A percentile compares a stretch with the other conserved stretches of the same genome.
phyloP scores from a whole-genome alignment of 2,329 filamentous ascomycete species.

The Incumbomyces delicatus region DNA sequence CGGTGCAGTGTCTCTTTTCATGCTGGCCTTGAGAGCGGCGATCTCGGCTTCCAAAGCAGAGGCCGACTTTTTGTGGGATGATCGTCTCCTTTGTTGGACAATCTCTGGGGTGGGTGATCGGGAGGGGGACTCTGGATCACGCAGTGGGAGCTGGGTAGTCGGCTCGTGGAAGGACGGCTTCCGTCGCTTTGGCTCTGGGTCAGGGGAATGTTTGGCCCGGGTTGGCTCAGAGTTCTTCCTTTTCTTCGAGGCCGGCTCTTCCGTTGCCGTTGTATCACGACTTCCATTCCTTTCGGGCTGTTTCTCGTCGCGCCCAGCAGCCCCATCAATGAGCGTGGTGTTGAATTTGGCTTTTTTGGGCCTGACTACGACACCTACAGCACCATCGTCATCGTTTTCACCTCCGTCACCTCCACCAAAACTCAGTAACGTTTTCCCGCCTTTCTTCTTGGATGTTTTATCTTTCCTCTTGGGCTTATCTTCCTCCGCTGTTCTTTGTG shows the following conservation, averaged over 20 bases:
- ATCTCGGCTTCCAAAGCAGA: slow-evolving; percentile 33
- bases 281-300: slow-evolving; percentile 1
- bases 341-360: slow-evolving; percentile 41
- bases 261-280: background rate
- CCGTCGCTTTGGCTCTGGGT: slow-evolving; percentile 22
- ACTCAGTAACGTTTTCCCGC: slow-evolving; percentile 36
- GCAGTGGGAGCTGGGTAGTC: slow-evolving; percentile 35
- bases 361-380: slow-evolving; percentile 28
- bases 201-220: slow-evolving; percentile 17
- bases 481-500: slow-evolving; percentile 20
- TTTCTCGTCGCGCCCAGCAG: slow-evolving; percentile 9
- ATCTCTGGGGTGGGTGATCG: slow-evolving; percentile 21
- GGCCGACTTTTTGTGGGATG: slow-evolving; percentile 22
- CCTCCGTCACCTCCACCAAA: slow-evolving; percentile 37
- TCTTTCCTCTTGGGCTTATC: slow-evolving; percentile 24
- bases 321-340: slow-evolving; percentile 32
- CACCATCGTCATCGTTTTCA: slow-evolving; percentile 24
- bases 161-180: slow-evolving; percentile 33
- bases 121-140: slow-evolving; percentile 34
- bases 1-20: slow-evolving; percentile 33
- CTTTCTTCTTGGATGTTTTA: slow-evolving; percentile 35
- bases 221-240: slow-evolving; percentile 23
- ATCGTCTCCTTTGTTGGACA: slow-evolving; percentile 25
- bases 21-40: slow-evolving; percentile 36
- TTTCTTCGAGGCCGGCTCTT: slow-evolving; percentile 3